These are phyloP conservation scores for Rubia peregrina DNA, from an alignment of 305 asterid genomes.

Conservation along the genomic window DNA sequence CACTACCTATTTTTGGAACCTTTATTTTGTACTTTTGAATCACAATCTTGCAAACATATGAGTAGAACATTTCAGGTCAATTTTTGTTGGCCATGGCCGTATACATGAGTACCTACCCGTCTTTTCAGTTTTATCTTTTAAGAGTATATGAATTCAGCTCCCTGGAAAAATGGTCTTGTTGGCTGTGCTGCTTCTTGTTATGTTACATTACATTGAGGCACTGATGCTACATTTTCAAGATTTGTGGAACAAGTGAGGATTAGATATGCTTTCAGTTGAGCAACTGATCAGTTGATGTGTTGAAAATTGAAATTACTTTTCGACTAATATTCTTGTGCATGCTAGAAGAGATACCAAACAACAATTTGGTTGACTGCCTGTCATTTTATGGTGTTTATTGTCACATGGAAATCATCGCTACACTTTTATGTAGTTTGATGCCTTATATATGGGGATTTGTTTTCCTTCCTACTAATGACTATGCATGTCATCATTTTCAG, in stretches of 20 bases:
- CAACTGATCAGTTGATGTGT: background rate
- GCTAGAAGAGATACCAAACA: constrained; percentile 2
- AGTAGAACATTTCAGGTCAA: background rate
- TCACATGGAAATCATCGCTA: background rate
- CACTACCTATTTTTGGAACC: background rate
- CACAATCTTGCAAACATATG: background rate
- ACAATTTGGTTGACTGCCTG: background rate
- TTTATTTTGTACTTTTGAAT: background rate
- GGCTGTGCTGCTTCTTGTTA: constrained; percentile 2
- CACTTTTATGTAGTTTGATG: background rate
- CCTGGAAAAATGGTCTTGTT: background rate
- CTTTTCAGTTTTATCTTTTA: too few species aligned
- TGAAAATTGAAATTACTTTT: background rate
- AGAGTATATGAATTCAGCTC: background rate
- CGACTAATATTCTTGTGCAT: background rate
- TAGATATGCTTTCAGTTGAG: background rate
- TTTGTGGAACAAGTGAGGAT: background rate
- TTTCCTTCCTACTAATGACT: constrained; percentile 3
- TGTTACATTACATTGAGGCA: background rate
- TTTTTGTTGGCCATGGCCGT: background rate
- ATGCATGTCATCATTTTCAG: constrained; percentile 28
- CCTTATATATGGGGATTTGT: background rate
- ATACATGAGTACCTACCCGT: background rate
- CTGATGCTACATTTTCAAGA: background rate
- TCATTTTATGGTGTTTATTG: constrained; percentile 15